These are phyloP conservation scores for Calocera viscosa DNA, from an alignment of 768 basidiomycete genomes.

Conservation along the genomic window DNA sequence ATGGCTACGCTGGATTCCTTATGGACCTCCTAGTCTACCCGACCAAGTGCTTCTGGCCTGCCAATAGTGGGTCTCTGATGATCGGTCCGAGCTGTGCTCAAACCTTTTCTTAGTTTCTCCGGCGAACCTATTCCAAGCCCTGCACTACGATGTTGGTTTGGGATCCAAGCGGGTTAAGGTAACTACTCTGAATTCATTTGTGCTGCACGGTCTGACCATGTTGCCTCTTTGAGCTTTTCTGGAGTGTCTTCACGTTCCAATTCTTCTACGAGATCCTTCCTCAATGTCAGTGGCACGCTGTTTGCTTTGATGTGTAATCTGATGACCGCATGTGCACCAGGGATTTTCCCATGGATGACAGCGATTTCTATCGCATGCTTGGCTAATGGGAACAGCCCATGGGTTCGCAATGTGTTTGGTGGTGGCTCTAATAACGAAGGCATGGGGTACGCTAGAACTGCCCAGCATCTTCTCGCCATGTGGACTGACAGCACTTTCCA, in stretches of 20 bases:
- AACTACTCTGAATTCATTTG: too few species aligned
- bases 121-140: conserved; percentile 24
- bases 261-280: conserved; percentile 31
- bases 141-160: conserved; percentile 22
- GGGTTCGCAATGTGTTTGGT: conserved; percentile 31
- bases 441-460: conserved; percentile 17
- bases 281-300: too few species aligned
- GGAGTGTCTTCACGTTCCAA: conserved; percentile 23
- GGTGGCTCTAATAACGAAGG: conserved; percentile 32
- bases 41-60: conserved; percentile 20
- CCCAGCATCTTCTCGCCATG: too few species aligned
- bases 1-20: conserved; percentile 21
- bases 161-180: conserved; percentile 23
- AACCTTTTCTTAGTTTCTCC: too few species aligned
- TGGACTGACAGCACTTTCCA: too few species aligned
- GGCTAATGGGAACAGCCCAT: conserved; percentile 20
- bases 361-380: conserved; percentile 28
- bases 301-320: too few species aligned
- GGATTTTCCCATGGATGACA: conserved; percentile 26
- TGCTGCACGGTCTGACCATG: too few species aligned
- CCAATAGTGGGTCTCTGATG: too few species aligned
- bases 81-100: too few species aligned
- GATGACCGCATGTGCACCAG: too few species aligned
- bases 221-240: conserved; percentile 25
- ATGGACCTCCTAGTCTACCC: conserved; percentile 18